phyloP scores from a whole-genome alignment of 2,329 filamentous ascomycete species.

The Fusarium multiceps region DNA sequence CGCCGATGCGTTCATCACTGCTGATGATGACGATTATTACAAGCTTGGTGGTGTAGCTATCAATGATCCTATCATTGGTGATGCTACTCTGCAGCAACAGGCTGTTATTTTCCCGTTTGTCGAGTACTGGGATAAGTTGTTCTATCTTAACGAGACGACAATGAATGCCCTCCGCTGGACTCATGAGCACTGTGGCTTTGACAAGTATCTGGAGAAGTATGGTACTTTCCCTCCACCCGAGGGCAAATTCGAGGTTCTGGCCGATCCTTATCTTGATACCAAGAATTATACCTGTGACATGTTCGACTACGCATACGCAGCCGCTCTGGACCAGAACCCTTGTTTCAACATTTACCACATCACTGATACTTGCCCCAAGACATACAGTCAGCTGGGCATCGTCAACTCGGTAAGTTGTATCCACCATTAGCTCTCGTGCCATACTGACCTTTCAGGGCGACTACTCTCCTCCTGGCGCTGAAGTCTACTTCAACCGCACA shows the following conservation, averaged over 20 bases:
- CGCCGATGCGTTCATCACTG: conserved; percentile 76
- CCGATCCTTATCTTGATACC: conserved; percentile 47
- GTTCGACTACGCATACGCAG: conserved; percentile 65
- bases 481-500: conserved; percentile 76
- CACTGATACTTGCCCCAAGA: conserved; percentile 75
- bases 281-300: conserved; percentile 64
- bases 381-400: conserved; percentile 76
- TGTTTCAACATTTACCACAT: conserved; percentile 85
- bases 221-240: conserved; percentile 74
- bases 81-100: conserved; percentile 56
- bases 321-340: conserved; percentile 71
- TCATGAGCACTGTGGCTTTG: conserved; percentile 70
- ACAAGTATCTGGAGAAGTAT: conserved; percentile 68
- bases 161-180: conserved; percentile 62
- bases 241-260: conserved; percentile 64
- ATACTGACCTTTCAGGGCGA: conserved; percentile 51
- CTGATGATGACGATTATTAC: conserved; percentile 72
- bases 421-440: no score
- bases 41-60: conserved; percentile 76
- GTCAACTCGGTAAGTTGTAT: conserved; percentile 60
- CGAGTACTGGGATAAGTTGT: conserved; percentile 69
- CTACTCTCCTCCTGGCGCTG: conserved; percentile 71
- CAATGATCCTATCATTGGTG: conserved; percentile 75
- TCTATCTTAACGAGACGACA: conserved; percentile 72
- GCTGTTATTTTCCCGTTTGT: conserved; percentile 68